Percentiles rank a stretch among this genome's conserved stretches.
Evolutionary conservation across 148 eudicot species (phyloP).

Genomic region (Silene latifolia): DNA sequence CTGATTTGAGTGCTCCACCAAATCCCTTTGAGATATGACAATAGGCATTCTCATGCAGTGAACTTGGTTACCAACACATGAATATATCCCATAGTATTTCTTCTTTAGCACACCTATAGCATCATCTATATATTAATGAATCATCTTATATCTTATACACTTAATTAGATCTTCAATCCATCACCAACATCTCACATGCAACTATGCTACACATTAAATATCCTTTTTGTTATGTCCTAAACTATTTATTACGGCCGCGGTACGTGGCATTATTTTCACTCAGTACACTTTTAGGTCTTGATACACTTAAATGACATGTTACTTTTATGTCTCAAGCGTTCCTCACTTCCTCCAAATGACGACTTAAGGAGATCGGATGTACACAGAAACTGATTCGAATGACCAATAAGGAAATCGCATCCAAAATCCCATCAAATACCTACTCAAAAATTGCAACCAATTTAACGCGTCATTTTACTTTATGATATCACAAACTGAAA

Average conservation of each 20-base stretch:
- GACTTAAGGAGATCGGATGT: neutral
- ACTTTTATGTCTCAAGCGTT: neutral
- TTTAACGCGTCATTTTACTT: neutral
- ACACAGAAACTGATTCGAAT: neutral
- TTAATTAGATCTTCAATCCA: conserved; percentile 3
- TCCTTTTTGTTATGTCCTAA: conserved; percentile 5
- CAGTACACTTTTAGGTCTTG: conserved; percentile 5
- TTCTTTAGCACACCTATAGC: neutral
- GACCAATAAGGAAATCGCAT: too few relatives aligned
- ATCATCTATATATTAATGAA: conserved; percentile 8
- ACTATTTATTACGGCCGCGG: conserved; percentile 6
- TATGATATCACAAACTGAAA: neutral
- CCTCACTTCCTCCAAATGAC: neutral
- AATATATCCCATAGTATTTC: conserved; percentile 2
- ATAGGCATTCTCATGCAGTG: conserved; percentile 21
- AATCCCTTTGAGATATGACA: conserved; percentile 18
- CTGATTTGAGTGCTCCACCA: conserved; percentile 13
- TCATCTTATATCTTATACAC: neutral
- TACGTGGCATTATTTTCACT: neutral
- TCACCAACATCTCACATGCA: conserved; percentile 15
- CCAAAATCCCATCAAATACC: neutral
- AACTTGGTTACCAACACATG: conserved; percentile 18
- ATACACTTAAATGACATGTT: neutral
- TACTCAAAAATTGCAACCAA: neutral
- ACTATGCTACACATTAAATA: conserved; percentile 7